Conservation (phyloP, 1,284 basidiomycete genomes). For the Earliella scabrosa region DNA sequence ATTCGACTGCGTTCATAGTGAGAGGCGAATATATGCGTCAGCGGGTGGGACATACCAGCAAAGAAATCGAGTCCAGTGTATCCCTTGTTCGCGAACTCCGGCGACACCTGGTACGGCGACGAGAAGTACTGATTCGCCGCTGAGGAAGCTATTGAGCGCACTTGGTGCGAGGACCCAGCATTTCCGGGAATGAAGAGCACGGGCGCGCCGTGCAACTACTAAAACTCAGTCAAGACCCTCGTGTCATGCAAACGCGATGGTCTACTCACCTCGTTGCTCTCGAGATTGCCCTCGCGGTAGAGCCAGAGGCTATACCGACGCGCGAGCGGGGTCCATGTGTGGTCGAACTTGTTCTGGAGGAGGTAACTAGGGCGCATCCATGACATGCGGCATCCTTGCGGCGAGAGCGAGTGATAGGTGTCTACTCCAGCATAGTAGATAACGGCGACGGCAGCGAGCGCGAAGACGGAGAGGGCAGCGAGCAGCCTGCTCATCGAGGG, state of each 20-base stretch:
- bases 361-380: slow-evolving; percentile 96
- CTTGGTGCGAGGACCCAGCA: slow-evolving; percentile 94
- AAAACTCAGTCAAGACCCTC: slow-evolving; percentile 24
- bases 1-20: slow-evolving; percentile 68
- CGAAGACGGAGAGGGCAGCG: slow-evolving; percentile 23
- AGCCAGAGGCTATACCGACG: slow-evolving; percentile 84
- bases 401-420: slow-evolving; percentile 39
- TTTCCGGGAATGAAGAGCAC: slow-evolving; percentile 98
- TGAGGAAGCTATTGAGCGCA: slow-evolving; percentile 93
- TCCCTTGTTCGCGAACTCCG: slow-evolving; percentile 50
- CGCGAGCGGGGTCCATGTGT: slow-evolving; percentile 70
- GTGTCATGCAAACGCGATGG: slow-evolving; percentile 8
- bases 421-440: slow-evolving; percentile 34
- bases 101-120: slow-evolving; percentile 53
- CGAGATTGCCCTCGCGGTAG: slow-evolving; percentile 92
- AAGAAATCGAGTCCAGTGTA: slow-evolving; percentile 81
- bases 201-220: slow-evolving; percentile 64
- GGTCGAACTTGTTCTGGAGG: slow-evolving; percentile 64
- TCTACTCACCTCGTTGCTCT: slow-evolving; percentile 60
- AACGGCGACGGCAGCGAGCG: slow-evolving; percentile 26
- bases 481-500: slow-evolving; percentile 26
- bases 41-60: slow-evolving; percentile 55
- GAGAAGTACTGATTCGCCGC: slow-evolving; percentile 81
- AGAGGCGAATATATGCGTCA: background rate
- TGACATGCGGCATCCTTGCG: slow-evolving; percentile 96